Conservation (phyloP, 495 filamentous ascomycete species). For the Cercophora newfieldiana region DNA sequence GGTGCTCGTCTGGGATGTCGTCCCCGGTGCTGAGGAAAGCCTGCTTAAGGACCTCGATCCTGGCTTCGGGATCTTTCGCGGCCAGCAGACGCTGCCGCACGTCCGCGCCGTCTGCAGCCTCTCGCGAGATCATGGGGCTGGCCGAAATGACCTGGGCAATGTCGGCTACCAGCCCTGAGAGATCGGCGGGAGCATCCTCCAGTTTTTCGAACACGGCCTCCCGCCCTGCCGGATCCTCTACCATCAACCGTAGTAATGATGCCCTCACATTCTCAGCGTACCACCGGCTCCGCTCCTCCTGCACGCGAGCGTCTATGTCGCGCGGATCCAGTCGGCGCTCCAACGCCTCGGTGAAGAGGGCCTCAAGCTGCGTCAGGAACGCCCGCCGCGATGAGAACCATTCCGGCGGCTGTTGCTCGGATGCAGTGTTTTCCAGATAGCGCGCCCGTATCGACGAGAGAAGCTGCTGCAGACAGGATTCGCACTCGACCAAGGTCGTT, state of each 20-base stretch:
- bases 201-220: conserved; percentile 29
- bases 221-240: conserved; percentile 26
- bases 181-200: conserved; percentile 22
- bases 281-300: conserved; percentile 46
- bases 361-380: conserved; percentile 44
- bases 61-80: conserved; percentile 15
- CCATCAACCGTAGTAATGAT: conserved; percentile 34
- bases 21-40: conserved; percentile 36
- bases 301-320: conserved; percentile 42
- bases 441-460: conserved; percentile 39
- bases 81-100: conserved; percentile 29
- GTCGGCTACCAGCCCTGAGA: conserved; percentile 18
- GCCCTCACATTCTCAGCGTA: conserved; percentile 40
- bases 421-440: conserved; percentile 30
- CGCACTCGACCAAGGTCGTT: conserved; percentile 34
- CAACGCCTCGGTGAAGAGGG: conserved; percentile 40
- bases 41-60: conserved; percentile 34
- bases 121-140: neutral
- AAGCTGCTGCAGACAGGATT: conserved; percentile 40
- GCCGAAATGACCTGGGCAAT: conserved; percentile 27
- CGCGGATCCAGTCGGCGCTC: conserved; percentile 37
- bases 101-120: neutral
- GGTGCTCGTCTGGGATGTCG: conserved; percentile 23
- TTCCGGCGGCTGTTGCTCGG: conserved; percentile 27
- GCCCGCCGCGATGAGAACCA: conserved; percentile 44